Evolutionary conservation across 352 stramenopile genomes (phyloP).

Genomic region (Phytopythium aichiense): DNA sequence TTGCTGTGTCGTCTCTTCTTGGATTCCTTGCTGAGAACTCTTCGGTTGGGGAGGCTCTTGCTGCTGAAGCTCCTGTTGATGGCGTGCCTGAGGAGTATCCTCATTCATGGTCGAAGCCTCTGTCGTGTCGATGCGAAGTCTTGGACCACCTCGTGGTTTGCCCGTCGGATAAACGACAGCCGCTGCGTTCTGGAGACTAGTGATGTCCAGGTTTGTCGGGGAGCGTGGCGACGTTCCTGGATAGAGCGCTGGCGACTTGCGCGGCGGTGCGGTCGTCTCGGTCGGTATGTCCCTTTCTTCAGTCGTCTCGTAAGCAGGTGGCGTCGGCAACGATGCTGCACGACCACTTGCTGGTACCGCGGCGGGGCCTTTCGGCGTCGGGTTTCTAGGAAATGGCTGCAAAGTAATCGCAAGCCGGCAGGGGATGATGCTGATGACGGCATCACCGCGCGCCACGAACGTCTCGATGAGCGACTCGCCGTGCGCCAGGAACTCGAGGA

Average conservation of each 20-base stretch:
- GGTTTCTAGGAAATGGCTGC: not conserved
- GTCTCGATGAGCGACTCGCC: constrained; percentile 17
- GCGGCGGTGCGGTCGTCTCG: not conserved
- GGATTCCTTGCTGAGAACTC: not conserved
- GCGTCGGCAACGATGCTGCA: too few relatives aligned
- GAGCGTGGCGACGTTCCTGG: not conserved
- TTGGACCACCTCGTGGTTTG: not conserved
- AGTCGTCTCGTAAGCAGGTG: not conserved
- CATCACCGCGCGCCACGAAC: constrained; percentile 21
- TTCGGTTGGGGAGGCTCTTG: not conserved
- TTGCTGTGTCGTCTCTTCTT: not conserved
- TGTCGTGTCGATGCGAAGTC: not conserved
- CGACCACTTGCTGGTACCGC: too few relatives aligned
- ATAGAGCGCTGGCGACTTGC: not conserved
- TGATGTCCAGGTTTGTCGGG: not conserved
- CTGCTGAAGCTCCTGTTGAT: not conserved
- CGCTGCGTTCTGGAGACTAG: not conserved
- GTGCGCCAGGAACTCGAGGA: constrained; percentile 27
- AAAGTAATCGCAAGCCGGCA: constrained; percentile 15
- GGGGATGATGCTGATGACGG: constrained; percentile 37
- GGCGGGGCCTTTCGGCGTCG: constrained; percentile 13
- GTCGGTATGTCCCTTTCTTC: too few relatives aligned
- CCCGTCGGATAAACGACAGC: not conserved
- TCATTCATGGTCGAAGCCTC: not conserved
- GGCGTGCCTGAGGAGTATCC: not conserved